phyloP scores from a whole-genome alignment of 345 rosid species.

The Eucalyptus curtisii region DNA sequence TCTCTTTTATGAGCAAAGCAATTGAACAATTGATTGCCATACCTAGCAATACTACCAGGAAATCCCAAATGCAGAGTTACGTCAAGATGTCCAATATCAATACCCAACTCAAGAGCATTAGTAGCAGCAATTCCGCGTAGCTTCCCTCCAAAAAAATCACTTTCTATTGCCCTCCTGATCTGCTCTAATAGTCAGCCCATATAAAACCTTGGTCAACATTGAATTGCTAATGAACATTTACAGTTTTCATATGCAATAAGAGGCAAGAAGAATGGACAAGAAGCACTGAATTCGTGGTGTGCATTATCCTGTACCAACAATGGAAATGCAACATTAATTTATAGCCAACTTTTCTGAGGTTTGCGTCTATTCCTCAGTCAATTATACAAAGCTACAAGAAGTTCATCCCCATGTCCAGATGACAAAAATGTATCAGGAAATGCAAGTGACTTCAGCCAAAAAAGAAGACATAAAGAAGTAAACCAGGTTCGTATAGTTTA shows the following conservation, averaged over 20 bases:
- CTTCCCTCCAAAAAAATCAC: constrained; percentile 71
- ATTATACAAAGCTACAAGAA: not conserved
- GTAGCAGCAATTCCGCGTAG: constrained; percentile 92
- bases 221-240: not conserved
- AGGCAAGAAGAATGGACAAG: not conserved
- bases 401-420: not conserved
- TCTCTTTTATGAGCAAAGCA: not conserved
- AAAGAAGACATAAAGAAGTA: not conserved
- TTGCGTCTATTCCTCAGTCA: not conserved
- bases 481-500: not conserved
- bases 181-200: constrained; percentile 7
- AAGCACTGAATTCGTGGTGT: not conserved
- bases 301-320: not conserved
- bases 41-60: constrained; percentile 97
- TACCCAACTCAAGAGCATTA: constrained; percentile 94
- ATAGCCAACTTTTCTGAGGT: not conserved
- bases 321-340: not conserved
- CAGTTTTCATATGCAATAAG: not conserved
- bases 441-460: not conserved
- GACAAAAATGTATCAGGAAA: not conserved
- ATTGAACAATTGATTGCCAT: not conserved
- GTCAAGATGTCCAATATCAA: constrained; percentile 94
- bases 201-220: not conserved
- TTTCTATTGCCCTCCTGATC: constrained; percentile 87
- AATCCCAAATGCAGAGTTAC: constrained; percentile 94